A percentile compares a stretch with the other conserved stretches of the same genome.
Conservation (phyloP, 73 alveolate species). For the Uronychia setigera region DNA sequence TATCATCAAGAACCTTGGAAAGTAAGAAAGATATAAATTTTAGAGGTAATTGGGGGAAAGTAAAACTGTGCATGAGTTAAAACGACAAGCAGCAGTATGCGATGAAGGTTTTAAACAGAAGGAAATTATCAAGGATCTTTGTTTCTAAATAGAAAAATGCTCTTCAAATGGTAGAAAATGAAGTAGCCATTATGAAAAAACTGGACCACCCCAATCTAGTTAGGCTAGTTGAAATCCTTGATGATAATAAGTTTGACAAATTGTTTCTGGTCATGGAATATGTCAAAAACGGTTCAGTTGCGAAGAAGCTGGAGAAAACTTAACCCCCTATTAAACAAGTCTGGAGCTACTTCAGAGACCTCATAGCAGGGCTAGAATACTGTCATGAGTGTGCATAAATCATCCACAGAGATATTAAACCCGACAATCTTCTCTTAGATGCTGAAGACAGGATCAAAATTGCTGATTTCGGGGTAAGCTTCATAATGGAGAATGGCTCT, state of each 20-base stretch:
- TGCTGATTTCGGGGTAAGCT: slow-evolving; percentile 63
- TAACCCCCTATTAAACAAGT: slow-evolving; percentile 9
- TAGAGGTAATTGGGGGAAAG: slow-evolving; percentile 43
- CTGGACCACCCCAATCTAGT: slow-evolving; percentile 54
- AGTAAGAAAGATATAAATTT: not conserved
- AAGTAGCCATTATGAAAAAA: slow-evolving; percentile 41
- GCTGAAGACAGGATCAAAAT: slow-evolving; percentile 44
- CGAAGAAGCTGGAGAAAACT: slow-evolving; percentile 16
- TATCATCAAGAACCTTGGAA: slow-evolving; percentile 8
- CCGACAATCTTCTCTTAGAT: slow-evolving; percentile 52
- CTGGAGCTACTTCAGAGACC: slow-evolving; percentile 54
- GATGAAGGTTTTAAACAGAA: slow-evolving; percentile 48
- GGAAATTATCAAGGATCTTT: slow-evolving; percentile 44
- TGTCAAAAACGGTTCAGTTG: slow-evolving; percentile 37
- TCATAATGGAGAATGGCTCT: slow-evolving; percentile 39
- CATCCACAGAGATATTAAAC: slow-evolving; percentile 61
- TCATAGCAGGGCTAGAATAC: slow-evolving; percentile 51
- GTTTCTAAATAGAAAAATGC: slow-evolving; percentile 42
- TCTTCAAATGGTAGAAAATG: slow-evolving; percentile 35
- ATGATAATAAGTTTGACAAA: slow-evolving; percentile 44
- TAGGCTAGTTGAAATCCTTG: slow-evolving; percentile 42
- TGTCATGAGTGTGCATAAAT: slow-evolving; percentile 57
- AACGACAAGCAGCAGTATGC: slow-evolving; percentile 34
- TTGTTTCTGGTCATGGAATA: slow-evolving; percentile 30
- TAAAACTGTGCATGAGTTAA: slow-evolving; percentile 28